Base-by-base conservation (phyloP, 345 rosid species). In the Lepidium aucheri region DNA sequence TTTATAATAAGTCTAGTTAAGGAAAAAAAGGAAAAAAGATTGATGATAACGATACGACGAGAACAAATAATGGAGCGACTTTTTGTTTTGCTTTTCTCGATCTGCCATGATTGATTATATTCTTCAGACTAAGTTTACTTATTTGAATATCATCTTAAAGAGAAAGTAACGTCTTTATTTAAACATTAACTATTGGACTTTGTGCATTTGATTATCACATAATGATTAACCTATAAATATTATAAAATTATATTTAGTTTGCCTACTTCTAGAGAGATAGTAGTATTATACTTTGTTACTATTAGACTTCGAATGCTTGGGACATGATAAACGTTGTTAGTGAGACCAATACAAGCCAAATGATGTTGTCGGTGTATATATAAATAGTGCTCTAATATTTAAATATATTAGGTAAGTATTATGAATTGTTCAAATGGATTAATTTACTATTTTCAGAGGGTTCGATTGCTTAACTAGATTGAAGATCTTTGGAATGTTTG, bases 21-120 rank as follows among this genome's bases (percentile, higher is more conserved):
- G 38, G 30, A 16, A 40, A 38, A 28, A 66, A 72, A 50, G 16
- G 46, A 4, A 57, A 65, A 65, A 34, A 10, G 43, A 58, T 64
- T 73, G 72, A 73, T 65, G 61, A 73, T 65, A 73, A 73, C 71
- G 42, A 51, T 32, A 73, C 18, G 67, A 73, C 66, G 67, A 65
- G 50, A 73, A 26, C 34, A 73, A 65, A 65, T 65, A 73, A 73
- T 73, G 71, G 72, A 65, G 65, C 4, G 44, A 65, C 76, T 65
- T 72, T 54, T 72, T 57, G 47, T 64, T 32, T 16, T 49, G 36
- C 76, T 72, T 72, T 73, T 65, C 50, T 65, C 42, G 42, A 42
- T 59, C 26, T 59, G 52, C 67, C 60, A 73, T 73, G 72, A 73
- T 73, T 65, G 76, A 65, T 65, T 65, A 65, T 65, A 73, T 65